A percentile compares a stretch with the other conserved stretches of the same genome.
Conservation (phyloP, 768 basidiomycete genomes). For the Inosperma sp. region DNA sequence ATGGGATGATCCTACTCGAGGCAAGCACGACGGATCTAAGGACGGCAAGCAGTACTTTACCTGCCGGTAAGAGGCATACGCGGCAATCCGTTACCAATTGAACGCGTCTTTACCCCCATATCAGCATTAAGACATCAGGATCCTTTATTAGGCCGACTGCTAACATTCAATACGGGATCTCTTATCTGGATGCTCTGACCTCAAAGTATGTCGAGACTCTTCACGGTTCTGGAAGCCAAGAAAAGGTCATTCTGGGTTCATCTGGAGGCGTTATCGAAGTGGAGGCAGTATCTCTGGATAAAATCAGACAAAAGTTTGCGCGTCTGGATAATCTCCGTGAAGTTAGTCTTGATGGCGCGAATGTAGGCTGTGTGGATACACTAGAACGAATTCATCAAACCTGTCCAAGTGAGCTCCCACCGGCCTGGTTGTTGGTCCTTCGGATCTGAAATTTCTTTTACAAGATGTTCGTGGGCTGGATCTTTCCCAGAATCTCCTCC, state of each 20-base stretch:
- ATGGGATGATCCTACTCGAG: slow-evolving; percentile 84
- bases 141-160: slow-evolving; percentile 79
- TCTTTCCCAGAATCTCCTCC: slow-evolving; percentile 69
- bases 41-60: slow-evolving; percentile 74
- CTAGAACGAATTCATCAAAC: slow-evolving; percentile 48
- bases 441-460: slow-evolving; percentile 5
- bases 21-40: slow-evolving; percentile 84
- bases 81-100: slow-evolving; percentile 12
- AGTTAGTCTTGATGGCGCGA: slow-evolving; percentile 71
- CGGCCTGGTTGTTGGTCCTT: slow-evolving; percentile 2
- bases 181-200: slow-evolving; percentile 71
- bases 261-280: slow-evolving; percentile 81
- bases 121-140: slow-evolving; percentile 59
- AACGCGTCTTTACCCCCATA: slow-evolving; percentile 15
- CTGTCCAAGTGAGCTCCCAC: slow-evolving; percentile 62
- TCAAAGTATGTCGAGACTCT: slow-evolving; percentile 72
- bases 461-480: slow-evolving; percentile 77
- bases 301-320: slow-evolving; percentile 66
- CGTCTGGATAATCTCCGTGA: slow-evolving; percentile 65
- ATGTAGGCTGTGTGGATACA: slow-evolving; percentile 48
- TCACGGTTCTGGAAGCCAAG: slow-evolving; percentile 48
- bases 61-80: slow-evolving; percentile 53
- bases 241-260: slow-evolving; percentile 71
- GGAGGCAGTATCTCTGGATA: slow-evolving; percentile 79
- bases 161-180: slow-evolving; percentile 52